A percentile compares a stretch with the other conserved stretches of the same genome.
Evolutionary conservation across 1,139 yeast genomes (phyloP).

Genomic region (Kodamaea sp.): DNA sequence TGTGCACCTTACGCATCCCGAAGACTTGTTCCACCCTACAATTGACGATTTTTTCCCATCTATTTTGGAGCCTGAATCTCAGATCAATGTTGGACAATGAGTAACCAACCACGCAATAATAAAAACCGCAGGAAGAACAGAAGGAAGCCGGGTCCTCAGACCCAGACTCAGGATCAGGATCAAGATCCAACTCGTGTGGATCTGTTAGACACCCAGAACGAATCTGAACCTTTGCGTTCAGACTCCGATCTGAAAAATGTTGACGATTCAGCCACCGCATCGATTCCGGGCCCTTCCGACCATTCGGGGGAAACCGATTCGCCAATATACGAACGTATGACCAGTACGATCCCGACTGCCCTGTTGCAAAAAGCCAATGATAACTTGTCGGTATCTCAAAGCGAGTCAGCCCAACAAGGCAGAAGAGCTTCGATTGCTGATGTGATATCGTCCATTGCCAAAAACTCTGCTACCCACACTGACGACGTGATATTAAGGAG

Average conservation of each 20-base stretch:
- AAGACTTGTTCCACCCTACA: too few relatives aligned
- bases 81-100: slow-evolving; percentile 5
- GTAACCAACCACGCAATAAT: slow-evolving; percentile 6
- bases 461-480: slow-evolving; percentile 14
- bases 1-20: too few relatives aligned
- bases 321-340: slow-evolving; percentile 6
- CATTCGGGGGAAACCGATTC: too few relatives aligned
- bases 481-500: slow-evolving; percentile 15
- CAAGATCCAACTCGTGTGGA: too few relatives aligned
- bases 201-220: too few relatives aligned
- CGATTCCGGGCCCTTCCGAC: too few relatives aligned
- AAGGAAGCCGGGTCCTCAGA: too few relatives aligned
- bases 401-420: slow-evolving; percentile 1
- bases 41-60: too few relatives aligned
- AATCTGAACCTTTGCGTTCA: too few relatives aligned
- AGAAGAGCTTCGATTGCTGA: slow-evolving; percentile 15
- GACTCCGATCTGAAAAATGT: too few relatives aligned
- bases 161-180: too few relatives aligned
- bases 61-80: neutral
- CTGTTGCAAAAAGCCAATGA: slow-evolving; percentile 3
- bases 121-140: slow-evolving; percentile 7
- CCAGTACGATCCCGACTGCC: slow-evolving; percentile 6
- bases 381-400: slow-evolving; percentile 2
- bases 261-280: too few relatives aligned
- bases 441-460: slow-evolving; percentile 17